Conservation (phyloP, 164 flowering plant genomes). For the Litsea cubeba region DNA sequence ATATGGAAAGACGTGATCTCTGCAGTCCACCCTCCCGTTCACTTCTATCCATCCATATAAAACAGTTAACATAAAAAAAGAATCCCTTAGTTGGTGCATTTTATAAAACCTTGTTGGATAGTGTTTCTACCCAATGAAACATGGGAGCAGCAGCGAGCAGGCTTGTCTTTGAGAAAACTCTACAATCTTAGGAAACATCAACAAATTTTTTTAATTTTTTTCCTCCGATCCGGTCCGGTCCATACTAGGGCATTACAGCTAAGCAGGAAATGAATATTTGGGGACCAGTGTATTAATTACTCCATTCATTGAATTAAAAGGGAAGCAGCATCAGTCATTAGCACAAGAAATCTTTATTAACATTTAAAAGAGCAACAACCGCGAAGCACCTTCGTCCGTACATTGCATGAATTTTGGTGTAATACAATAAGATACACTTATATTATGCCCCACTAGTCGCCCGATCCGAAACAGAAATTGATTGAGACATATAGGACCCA, state of each 20-base stretch:
- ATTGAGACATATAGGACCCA: background rate
- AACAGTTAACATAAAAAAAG: too few relatives aligned
- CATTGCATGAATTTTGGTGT: too few relatives aligned
- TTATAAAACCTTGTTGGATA: constrained; percentile 8
- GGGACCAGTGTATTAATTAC: constrained; percentile 10
- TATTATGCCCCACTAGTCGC: too few relatives aligned
- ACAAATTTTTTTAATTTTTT: background rate
- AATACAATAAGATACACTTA: background rate
- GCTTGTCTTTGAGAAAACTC: constrained; percentile 18
- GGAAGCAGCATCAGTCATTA: background rate
- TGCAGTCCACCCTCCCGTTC: too few relatives aligned
- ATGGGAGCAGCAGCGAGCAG: constrained; percentile 19
- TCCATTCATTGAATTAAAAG: background rate
- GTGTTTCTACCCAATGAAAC: constrained; percentile 16
- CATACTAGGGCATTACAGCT: constrained; percentile 17
- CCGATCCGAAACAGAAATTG: background rate
- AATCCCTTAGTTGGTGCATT: too few relatives aligned
- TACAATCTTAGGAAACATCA: constrained; percentile 11
- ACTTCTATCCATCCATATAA: too few relatives aligned
- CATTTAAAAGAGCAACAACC: constrained; percentile 10
- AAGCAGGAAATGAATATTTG: constrained; percentile 15
- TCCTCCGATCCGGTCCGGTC: constrained; percentile 23
- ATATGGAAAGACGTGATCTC: too few relatives aligned
- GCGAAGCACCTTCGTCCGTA: constrained; percentile 6
- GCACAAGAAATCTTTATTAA: background rate